phyloP scores from a whole-genome alignment of 306 rosid species.

The Medicago truncatula region DNA sequence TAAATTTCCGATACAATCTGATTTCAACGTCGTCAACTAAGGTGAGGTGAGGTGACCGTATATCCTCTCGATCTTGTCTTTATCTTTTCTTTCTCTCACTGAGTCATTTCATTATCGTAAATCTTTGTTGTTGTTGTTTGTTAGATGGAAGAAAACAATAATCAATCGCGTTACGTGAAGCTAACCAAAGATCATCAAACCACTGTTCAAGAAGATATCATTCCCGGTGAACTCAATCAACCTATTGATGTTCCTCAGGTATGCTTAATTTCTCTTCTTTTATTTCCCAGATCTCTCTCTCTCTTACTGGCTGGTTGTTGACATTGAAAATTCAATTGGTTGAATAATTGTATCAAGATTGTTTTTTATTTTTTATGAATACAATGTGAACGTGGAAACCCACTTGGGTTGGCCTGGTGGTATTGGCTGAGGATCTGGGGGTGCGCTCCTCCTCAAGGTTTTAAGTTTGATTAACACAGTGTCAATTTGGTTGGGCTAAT shows the following conservation, averaged over 20 bases:
- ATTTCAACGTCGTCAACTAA: background rate
- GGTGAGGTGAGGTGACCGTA: background rate
- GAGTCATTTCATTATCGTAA: background rate
- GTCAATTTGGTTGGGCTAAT: too few species aligned
- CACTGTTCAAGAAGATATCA: conserved; percentile 79
- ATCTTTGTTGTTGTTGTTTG: background rate
- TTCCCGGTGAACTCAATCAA: conserved; percentile 96
- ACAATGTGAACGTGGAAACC: conserved; percentile 4
- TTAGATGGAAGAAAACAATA: conserved; percentile 72
- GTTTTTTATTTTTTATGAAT: background rate
- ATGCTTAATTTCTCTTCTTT: background rate
- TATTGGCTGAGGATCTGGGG: too few species aligned
- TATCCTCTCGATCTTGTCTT: background rate
- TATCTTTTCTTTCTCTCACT: background rate
- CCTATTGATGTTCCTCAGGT: conserved; percentile 97
- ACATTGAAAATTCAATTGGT: too few species aligned
- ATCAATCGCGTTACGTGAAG: conserved; percentile 85
- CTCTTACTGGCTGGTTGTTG: too few species aligned
- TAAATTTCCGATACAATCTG: background rate
- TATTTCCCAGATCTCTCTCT: background rate
- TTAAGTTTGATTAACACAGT: too few species aligned
- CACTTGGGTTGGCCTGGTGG: background rate
- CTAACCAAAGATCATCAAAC: conserved; percentile 83
- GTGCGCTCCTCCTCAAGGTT: too few species aligned
- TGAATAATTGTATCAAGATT: too few species aligned